Evolutionary conservation across 257 asterid species (phyloP).

Genomic region (Nicotiana attenuata): DNA sequence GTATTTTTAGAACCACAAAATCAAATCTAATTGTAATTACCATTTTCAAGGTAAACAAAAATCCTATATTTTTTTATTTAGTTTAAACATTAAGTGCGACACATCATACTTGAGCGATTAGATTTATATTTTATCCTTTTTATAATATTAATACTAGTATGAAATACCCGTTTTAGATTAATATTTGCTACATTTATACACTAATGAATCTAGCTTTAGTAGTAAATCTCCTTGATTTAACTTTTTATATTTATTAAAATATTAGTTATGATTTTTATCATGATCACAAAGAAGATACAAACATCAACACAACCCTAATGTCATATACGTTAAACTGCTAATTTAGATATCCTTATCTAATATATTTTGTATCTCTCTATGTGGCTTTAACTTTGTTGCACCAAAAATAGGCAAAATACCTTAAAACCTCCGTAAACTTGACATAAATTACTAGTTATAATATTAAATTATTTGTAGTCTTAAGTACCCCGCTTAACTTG

Average conservation of each 20-base stretch:
- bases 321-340: not conserved
- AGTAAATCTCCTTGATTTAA: not conserved
- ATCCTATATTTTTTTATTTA: too few relatives aligned
- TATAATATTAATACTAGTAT: not conserved
- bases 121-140: not conserved
- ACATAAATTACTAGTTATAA: too few relatives aligned
- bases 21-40: too few relatives aligned
- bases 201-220: not conserved
- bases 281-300: too few relatives aligned
- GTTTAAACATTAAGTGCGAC: too few relatives aligned
- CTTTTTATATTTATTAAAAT: too few relatives aligned
- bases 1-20: too few relatives aligned
- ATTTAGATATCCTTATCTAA: not conserved
- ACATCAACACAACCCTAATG: not conserved
- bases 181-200: not conserved
- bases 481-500: too few relatives aligned
- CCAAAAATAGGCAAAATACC: not conserved
- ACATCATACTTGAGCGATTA: not conserved
- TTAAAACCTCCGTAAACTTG: too few relatives aligned
- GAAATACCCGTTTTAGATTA: not conserved
- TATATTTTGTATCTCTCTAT: not conserved
- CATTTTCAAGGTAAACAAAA: too few relatives aligned
- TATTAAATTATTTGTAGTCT: too few relatives aligned
- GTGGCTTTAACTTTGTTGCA: slow-evolving; percentile 5
- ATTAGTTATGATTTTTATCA: too few relatives aligned